A percentile compares a stretch with the other conserved stretches of the same genome.
Conservation (phyloP, 163 green algal species). For the Smithsoniella earleae region DNA sequence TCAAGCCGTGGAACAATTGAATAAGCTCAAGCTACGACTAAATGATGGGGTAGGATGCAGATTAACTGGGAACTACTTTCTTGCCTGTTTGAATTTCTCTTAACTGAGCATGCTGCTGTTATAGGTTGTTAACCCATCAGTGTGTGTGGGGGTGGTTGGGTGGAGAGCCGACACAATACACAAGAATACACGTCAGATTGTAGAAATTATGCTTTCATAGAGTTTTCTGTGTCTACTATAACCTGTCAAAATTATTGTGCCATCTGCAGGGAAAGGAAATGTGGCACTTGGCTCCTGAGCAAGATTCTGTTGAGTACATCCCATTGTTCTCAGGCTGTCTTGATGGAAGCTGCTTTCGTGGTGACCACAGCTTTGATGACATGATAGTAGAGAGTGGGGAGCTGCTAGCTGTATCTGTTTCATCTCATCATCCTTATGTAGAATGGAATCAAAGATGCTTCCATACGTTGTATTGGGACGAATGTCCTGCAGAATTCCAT, state of each 20-base stretch:
- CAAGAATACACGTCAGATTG: too few species aligned
- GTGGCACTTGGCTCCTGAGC: too few species aligned
- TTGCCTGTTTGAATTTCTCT: too few species aligned
- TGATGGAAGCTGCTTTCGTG: background rate
- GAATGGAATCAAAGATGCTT: constrained; percentile 12
- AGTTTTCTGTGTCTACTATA: too few species aligned
- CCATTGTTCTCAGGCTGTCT: constrained; percentile 2
- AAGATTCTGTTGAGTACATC: constrained; percentile 4
- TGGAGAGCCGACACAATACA: too few species aligned
- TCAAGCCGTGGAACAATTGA: background rate
- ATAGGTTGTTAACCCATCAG: too few species aligned
- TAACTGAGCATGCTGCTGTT: too few species aligned
- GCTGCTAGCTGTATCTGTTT: constrained; percentile 11
- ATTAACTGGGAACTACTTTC: too few species aligned
- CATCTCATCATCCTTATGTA: constrained; percentile 23
- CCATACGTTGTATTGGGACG: background rate
- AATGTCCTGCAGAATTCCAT: background rate
- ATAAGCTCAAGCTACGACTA: constrained; percentile 2
- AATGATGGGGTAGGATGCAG: constrained; percentile 18
- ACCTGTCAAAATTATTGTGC: too few species aligned
- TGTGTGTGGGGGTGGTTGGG: too few species aligned
- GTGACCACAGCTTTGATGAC: background rate
- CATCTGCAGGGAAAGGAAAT: constrained; percentile 17
- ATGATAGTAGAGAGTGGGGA: constrained; percentile 24
- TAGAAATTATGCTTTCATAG: too few species aligned